Percentiles rank a stretch among this genome's conserved stretches.
phyloP scores from a whole-genome alignment of 306 rosid genomes.

The Vachellia pachyceras region DNA sequence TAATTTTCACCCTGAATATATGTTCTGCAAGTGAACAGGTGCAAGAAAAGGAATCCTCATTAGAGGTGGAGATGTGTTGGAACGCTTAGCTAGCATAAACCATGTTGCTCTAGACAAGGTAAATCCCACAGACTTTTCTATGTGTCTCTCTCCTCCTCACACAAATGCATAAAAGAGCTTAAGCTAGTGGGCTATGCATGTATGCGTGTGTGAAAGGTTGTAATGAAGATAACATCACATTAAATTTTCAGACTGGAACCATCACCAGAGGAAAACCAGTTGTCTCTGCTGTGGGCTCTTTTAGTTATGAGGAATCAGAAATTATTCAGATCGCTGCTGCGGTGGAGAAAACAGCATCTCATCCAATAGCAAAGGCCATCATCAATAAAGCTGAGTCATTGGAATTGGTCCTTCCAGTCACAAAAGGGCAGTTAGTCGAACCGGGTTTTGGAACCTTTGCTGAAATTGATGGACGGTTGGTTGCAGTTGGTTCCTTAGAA shows the following conservation, averaged over 20 bases:
- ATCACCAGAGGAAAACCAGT: constrained; percentile 95
- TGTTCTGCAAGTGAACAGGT: constrained; percentile 58
- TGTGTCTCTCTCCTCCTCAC: constrained; percentile 3
- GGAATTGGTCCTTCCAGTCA: constrained; percentile 71
- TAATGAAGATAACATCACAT: constrained; percentile 34
- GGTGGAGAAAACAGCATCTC: constrained; percentile 96
- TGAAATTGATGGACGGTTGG: constrained; percentile 78
- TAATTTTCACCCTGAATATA: neutral
- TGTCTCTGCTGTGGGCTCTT: constrained; percentile 73
- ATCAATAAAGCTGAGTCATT: constrained; percentile 76
- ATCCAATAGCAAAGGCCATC: constrained; percentile 96
- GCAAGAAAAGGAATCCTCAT: constrained; percentile 96
- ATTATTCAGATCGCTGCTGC: constrained; percentile 94
- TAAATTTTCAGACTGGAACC: constrained; percentile 88
- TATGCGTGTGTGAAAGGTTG: neutral
- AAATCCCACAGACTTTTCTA: constrained; percentile 24
- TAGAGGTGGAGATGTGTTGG: constrained; percentile 95
- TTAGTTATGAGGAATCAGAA: constrained; percentile 65
- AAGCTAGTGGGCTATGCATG: constrained; percentile 1
- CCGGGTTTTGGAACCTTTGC: constrained; percentile 96
- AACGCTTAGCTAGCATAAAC: constrained; percentile 80
- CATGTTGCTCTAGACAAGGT: constrained; percentile 93
- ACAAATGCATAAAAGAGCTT: neutral
- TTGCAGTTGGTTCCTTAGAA: constrained; percentile 83
- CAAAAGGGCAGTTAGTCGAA: constrained; percentile 80